These are phyloP conservation scores for Wickerhamiella brachini DNA, from an alignment of 805 yeast species.

Conservation along the genomic window DNA sequence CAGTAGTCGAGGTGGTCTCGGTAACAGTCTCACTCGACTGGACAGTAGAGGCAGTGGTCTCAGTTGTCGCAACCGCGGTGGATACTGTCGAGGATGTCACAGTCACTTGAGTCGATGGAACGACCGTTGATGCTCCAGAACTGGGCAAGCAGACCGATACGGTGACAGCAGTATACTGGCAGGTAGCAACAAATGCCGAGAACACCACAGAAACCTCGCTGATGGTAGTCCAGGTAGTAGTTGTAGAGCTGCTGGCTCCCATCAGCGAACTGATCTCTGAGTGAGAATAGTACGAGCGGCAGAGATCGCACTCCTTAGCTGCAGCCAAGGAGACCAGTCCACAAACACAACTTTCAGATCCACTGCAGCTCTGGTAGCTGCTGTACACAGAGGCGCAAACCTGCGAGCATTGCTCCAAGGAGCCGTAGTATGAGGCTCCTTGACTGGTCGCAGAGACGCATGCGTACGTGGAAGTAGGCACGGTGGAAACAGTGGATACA, in stretches of 20 bases:
- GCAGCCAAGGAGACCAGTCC: conserved; percentile 4
- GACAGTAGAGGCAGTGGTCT: background rate
- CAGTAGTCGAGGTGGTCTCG: background rate
- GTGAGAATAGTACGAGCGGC: conserved; percentile 10
- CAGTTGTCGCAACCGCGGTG: background rate
- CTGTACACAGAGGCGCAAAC: conserved; percentile 7
- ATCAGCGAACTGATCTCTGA: background rate
- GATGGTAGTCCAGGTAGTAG: conserved; percentile 3
- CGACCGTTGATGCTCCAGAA: background rate
- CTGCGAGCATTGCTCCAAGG: conserved; percentile 6
- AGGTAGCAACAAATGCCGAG: conserved; percentile 3
- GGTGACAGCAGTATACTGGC: conserved; percentile 5
- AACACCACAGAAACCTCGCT: conserved; percentile 6
- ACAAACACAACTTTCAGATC: conserved; percentile 2
- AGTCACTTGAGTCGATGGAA: background rate
- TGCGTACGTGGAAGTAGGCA: conserved; percentile 1
- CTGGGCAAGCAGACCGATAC: conserved; percentile 7
- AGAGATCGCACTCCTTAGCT: conserved; percentile 9
- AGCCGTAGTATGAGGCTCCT: conserved; percentile 7
- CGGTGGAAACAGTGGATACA: background rate
- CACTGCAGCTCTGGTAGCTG: background rate
- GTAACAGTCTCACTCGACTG: background rate
- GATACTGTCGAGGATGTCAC: background rate
- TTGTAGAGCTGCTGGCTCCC: conserved; percentile 1
- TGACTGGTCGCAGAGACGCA: conserved; percentile 10